Conservation (phyloP, 176 grass and related monocot species). For the Guadua angustifolia region DNA sequence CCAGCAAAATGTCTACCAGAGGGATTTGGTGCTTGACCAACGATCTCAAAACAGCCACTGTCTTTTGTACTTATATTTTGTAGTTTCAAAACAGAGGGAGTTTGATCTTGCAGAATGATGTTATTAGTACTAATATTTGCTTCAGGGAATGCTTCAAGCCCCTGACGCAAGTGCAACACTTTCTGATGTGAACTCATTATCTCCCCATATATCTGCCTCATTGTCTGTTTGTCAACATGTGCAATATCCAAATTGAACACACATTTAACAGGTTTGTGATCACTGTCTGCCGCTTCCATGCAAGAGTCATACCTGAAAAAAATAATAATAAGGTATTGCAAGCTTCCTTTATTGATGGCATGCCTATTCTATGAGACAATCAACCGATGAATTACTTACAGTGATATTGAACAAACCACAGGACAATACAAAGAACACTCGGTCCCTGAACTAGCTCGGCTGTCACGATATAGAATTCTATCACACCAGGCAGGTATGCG, state of each 20-base stretch:
- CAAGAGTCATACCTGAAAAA: conserved; percentile 87
- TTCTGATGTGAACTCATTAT: conserved; percentile 67
- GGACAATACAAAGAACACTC: conserved; percentile 75
- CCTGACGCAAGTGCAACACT: conserved; percentile 52
- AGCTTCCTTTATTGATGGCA: conserved; percentile 2
- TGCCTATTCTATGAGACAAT: conserved; percentile 16
- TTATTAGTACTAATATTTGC: conserved; percentile 54
- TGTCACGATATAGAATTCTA: conserved; percentile 86
- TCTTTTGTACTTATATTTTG: conserved; percentile 64
- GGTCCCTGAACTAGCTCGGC: conserved; percentile 50
- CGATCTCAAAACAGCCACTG: conserved; percentile 60
- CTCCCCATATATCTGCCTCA: conserved; percentile 72
- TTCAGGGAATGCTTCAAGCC: conserved; percentile 59
- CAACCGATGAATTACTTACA: conserved; percentile 69
- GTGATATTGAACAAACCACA: conserved; percentile 77
- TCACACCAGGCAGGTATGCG: conserved; percentile 98
- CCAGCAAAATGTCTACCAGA: conserved; percentile 33
- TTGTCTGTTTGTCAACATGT: conserved; percentile 64
- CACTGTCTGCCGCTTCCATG: conserved; percentile 88
- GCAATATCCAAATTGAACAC: conserved; percentile 89
- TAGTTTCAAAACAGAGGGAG: conserved; percentile 58
- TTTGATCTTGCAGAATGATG: conserved; percentile 64
- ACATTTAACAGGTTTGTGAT: conserved; percentile 91
- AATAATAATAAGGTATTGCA: conserved; percentile 17
- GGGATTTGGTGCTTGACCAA: conserved; percentile 42